Base-by-base conservation (phyloP, 2,329 filamentous ascomycete species). In the Verticillium longisporum region DNA sequence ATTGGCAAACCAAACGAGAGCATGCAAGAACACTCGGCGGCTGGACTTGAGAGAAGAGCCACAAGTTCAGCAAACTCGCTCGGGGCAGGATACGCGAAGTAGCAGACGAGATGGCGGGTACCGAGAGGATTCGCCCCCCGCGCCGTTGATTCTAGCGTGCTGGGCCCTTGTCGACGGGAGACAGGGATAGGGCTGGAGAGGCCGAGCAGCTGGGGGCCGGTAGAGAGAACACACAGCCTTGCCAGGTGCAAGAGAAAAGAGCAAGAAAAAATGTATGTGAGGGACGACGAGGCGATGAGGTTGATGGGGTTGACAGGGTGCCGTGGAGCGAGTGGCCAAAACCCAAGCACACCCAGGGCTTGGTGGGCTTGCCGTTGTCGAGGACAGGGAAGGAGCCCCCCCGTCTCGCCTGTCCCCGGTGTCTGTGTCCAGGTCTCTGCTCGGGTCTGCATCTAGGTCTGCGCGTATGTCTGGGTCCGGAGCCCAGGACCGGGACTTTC, bases 301-400 rank as follows among this genome's bases (percentile, higher is more conserved):
- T 36, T 36, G 34, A 36, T 13, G 34, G 34, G 34, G 34, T 36
- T 36, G 34, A 36, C 34, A 36, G 41, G 38, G 38, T 45, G 38
- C 7, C 15, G n/a, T 50, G 31, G 45, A 37, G 37, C 57, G 34
- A 57, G 61, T 64, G 61, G 63, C 59, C 55, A 64, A 61, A 60
- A 55, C 32, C 54, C 36, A 60, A 41, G 37, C 37, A n/a, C 13
- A 38, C 36, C 36, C 36, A 50, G 41, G 41, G 41, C 41, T 50
- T 50, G 15, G n/a, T 21, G 18, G 41, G 41, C n/a, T 21, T 50
- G 41, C 10, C 41, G n/a, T 50, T 50, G 18, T 50, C 41, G n/a
- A 50, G 41, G 41, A 21, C 41, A 50, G 21, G 41, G 41, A 21
- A 3, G 41, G 41, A 50, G n/a, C 5, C 41, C 41, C 41, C 41